phyloP scores from a whole-genome alignment of 768 basidiomycete species.

The Crucibulum laeve region DNA sequence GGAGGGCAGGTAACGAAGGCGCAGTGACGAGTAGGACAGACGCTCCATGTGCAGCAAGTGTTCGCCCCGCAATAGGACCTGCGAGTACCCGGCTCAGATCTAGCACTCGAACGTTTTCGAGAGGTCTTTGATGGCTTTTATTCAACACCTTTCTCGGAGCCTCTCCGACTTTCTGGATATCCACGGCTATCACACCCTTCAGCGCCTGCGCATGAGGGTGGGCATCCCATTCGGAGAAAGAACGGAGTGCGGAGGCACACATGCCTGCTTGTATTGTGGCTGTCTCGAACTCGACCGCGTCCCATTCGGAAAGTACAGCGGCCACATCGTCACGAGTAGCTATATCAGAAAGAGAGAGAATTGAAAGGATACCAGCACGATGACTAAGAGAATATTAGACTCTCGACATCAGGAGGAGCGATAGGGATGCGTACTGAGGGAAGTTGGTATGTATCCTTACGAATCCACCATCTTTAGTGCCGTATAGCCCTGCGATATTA shows the following conservation, averaged over 20 bases:
- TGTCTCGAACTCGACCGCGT: constrained; percentile 43
- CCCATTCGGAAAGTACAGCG: constrained; percentile 32
- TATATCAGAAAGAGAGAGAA: constrained; percentile 31
- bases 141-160: constrained; percentile 30
- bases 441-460: constrained; percentile 64
- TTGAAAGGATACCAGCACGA: constrained; percentile 41
- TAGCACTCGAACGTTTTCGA: constrained; percentile 49
- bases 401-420: background rate
- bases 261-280: constrained; percentile 37
- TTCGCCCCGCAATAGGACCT: constrained; percentile 51
- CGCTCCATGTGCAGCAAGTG: constrained; percentile 60
- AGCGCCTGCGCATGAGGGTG: constrained; percentile 44
- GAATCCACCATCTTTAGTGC: constrained; percentile 42
- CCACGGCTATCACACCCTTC: constrained; percentile 33
- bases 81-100: constrained; percentile 58
- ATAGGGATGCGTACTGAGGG: constrained; percentile 41
- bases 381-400: constrained; percentile 30
- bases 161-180: constrained; percentile 41
- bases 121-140: constrained; percentile 20
- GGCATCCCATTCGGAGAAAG: constrained; percentile 44
- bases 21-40: constrained; percentile 55
- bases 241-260: constrained; percentile 47
- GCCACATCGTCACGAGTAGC: constrained; percentile 32
- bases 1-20: constrained; percentile 46
- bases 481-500: constrained; percentile 46